Evolutionary conservation across 179 eudicot species (phyloP).

Genomic region (Camellia oleifera): DNA sequence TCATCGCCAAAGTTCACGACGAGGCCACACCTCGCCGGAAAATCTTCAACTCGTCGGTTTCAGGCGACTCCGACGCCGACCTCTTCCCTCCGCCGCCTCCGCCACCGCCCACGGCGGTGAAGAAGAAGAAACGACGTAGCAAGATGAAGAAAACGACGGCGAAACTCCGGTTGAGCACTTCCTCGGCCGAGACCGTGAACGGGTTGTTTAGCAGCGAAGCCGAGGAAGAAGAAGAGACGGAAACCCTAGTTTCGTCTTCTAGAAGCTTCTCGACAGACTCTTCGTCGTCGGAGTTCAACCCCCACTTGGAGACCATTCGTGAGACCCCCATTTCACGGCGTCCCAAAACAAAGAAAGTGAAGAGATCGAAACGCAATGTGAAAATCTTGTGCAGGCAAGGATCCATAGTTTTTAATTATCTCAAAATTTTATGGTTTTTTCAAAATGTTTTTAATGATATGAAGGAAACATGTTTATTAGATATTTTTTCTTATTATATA

Average conservation of each 20-base stretch:
- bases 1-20: conserved; percentile 39
- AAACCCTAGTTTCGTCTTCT: conserved; percentile 46
- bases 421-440: no score
- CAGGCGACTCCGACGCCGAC: conserved; percentile 24
- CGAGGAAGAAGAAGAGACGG: conserved; percentile 34
- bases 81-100: conserved; percentile 29
- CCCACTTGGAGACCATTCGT: conserved; percentile 17
- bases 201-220: conserved; percentile 41
- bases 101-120: neutral
- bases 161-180: conserved; percentile 25
- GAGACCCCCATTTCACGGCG: neutral
- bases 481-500: no score
- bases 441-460: no score
- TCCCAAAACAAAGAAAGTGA: conserved; percentile 9
- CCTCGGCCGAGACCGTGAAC: conserved; percentile 63
- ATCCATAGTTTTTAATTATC: no score
- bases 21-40: conserved; percentile 47
- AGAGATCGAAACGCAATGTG: conserved; percentile 4
- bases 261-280: conserved; percentile 41
- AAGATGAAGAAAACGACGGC: conserved; percentile 17
- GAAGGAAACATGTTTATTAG: no score
- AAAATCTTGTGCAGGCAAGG: neutral
- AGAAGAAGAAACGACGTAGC: conserved; percentile 22
- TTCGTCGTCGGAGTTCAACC: conserved; percentile 19
- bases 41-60: conserved; percentile 56